These are phyloP conservation scores for Amylocarpus encephaloides DNA, from an alignment of 2,329 filamentous ascomycete species.

Conservation along the genomic window DNA sequence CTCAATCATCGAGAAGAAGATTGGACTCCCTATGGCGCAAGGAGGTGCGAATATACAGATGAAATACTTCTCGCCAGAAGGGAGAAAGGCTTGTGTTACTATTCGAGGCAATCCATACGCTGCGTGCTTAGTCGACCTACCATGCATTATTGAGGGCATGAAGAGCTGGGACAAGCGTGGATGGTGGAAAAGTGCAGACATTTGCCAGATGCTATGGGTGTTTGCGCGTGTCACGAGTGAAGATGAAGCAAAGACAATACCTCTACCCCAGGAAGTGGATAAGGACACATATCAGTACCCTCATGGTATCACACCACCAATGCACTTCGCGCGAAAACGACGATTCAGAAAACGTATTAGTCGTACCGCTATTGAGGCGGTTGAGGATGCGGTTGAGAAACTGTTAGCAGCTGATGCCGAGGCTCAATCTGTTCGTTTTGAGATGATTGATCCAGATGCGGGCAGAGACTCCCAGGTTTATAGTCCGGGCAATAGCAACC, in stretches of 20 bases:
- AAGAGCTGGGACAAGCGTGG: conserved; percentile 69
- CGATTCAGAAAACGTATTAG: conserved; percentile 52
- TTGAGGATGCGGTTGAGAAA: conserved; percentile 49
- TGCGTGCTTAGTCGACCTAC: conserved; percentile 61
- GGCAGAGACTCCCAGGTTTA: conserved; percentile 22
- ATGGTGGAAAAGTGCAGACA: conserved; percentile 68
- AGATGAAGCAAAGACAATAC: conserved; percentile 38
- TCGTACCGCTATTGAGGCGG: conserved; percentile 49
- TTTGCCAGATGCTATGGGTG: conserved; percentile 69
- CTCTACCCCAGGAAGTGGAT: conserved; percentile 27
- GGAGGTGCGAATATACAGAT: conserved; percentile 74
- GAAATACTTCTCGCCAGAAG: conserved; percentile 66
- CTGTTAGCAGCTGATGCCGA: conserved; percentile 42
- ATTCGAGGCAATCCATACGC: conserved; percentile 57
- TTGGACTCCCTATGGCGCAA: conserved; percentile 57
- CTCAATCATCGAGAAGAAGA: conserved; percentile 68
- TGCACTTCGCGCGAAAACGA: conserved; percentile 51
- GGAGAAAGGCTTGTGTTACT: conserved; percentile 53
- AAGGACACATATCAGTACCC: conserved; percentile 35
- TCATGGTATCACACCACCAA: conserved; percentile 54
- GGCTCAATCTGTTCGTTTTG: conserved; percentile 35
- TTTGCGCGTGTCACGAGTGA: conserved; percentile 51
- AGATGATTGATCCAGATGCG: conserved; percentile 36
- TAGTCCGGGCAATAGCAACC: conserved; percentile 20
- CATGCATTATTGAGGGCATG: conserved; percentile 64